These are phyloP conservation scores for Triticum turgidum DNA, from an alignment of 176 grass and related monocot genomes.

Conservation along the genomic window DNA sequence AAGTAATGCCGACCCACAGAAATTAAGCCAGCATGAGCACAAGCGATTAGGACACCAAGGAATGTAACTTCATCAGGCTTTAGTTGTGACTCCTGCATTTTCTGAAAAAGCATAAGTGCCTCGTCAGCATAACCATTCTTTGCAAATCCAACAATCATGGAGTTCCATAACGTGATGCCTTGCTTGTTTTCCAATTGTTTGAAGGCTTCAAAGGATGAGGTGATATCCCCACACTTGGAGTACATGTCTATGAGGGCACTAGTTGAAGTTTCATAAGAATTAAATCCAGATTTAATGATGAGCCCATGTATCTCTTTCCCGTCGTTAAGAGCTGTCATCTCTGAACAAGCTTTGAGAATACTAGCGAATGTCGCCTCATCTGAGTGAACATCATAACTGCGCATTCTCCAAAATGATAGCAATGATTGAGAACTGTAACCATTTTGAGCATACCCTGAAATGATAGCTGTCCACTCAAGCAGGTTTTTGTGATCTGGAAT, in stretches of 20 bases:
- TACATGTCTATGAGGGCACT: slow-evolving; percentile 75
- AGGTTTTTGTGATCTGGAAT: slow-evolving; percentile 49
- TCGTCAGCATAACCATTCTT: slow-evolving; percentile 66
- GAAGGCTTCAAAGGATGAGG: slow-evolving; percentile 55
- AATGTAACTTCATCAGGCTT: slow-evolving; percentile 65
- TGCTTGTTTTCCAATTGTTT: slow-evolving; percentile 52
- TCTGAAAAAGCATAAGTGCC: slow-evolving; percentile 55
- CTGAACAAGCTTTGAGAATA: slow-evolving; percentile 71
- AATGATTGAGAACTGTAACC: slow-evolving; percentile 60
- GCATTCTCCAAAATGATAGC: slow-evolving; percentile 63
- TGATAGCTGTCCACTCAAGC: slow-evolving; percentile 62
- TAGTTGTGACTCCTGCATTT: slow-evolving; percentile 47
- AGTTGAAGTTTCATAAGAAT: slow-evolving; percentile 43
- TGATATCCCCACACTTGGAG: slow-evolving; percentile 68
- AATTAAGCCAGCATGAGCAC: slow-evolving; percentile 60
- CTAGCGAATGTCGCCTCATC: slow-evolving; percentile 68
- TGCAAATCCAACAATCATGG: slow-evolving; percentile 69
- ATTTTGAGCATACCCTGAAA: slow-evolving; percentile 86
- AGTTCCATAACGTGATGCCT: slow-evolving; percentile 63
- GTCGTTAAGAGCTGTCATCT: slow-evolving; percentile 37
- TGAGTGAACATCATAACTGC: slow-evolving; percentile 29
- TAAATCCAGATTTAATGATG: slow-evolving; percentile 59
- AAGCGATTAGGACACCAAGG: slow-evolving; percentile 65
- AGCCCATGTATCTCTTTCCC: slow-evolving; percentile 59
- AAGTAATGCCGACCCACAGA: slow-evolving; percentile 48